These are phyloP conservation scores for Eucalyptus sp. DNA, from an alignment of 345 rosid species.

Conservation along the genomic window DNA sequence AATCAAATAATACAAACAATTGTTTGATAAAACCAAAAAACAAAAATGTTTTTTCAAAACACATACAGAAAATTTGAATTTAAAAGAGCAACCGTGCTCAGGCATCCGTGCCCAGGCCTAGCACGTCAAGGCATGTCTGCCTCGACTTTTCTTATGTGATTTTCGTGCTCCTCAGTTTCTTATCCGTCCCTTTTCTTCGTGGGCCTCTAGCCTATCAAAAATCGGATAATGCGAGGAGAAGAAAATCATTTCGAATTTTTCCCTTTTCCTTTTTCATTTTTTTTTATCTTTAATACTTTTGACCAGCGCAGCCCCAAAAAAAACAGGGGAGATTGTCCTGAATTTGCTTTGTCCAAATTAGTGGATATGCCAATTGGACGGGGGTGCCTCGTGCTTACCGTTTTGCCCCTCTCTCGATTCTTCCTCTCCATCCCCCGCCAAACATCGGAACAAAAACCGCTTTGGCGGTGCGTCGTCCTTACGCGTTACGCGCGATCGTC, in stretches of 20 bases:
- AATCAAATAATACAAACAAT: neutral
- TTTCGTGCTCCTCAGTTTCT: fast-evolving
- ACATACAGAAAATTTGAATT: neutral
- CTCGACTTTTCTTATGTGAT: neutral
- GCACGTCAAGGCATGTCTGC: neutral
- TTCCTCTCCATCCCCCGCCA: neutral
- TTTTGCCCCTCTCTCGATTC: neutral
- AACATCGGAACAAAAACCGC: neutral
- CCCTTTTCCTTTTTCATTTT: neutral
- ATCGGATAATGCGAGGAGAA: neutral
- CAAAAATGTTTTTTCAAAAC: fast-evolving
- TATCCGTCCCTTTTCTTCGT: neutral
- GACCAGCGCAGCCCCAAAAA: neutral
- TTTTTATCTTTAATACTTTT: fast-evolving
- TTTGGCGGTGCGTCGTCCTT: neutral
- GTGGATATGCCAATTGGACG: neutral
- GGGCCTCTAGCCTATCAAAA: neutral
- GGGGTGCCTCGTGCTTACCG: neutral
- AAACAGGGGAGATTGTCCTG: neutral
- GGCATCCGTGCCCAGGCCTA: neutral
- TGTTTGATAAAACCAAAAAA: neutral
- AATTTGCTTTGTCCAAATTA: neutral
- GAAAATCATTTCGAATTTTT: neutral
- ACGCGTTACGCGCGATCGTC: neutral
- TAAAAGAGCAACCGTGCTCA: neutral